Evolutionary conservation across 768 basidiomycete species (phyloP), one percentile per base, ranked within the genome.

Genomic region (Collybia mongolica): DNA sequence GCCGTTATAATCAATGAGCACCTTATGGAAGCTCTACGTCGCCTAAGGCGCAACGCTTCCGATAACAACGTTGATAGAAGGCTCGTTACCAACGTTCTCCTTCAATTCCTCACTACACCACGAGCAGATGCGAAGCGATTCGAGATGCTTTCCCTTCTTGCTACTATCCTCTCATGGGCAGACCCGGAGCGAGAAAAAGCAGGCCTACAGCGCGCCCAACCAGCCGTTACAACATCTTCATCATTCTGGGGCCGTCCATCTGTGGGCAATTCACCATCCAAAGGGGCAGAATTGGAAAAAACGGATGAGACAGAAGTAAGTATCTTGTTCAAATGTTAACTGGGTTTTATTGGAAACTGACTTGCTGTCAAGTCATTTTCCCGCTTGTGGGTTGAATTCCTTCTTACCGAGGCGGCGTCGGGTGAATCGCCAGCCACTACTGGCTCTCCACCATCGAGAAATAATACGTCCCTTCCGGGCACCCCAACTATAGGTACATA

Each of bases 1-100:
- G 96, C 89, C 44, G 93, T 99, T 12, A 96, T 98, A 52, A 85
- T 95, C 64, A 98, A 98, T 57, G 97, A 98, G 63, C 97, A 99
- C 61, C 76, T 99, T 9, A 97, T 94, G 60, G 96, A 98, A 68
- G 97, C 97, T 2, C 81, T 99, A n/a, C 90, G 96, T 11, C 86
- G 97, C 19, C 78, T 99, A 44, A 84, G 93, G 40, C 87, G 86
- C 56, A 90, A 85, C 52, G 86, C 91, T 0, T 81, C 90, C 6
- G 96, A 92, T 55, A 91, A 83, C 40, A 98, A 92, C 58, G 96
- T 99, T 22, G 96, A 99, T 66, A 75, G 91, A 44, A 86, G 93
- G 11, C 82, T 99, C 1, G 93, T 99, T 28, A 96, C 91, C 29
- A 99, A 99, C 63, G 85, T 98, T 49, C 74, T 99, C 14, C 77